Percentiles rank a stretch among this genome's conserved stretches.
Conservation (phyloP, 2,329 filamentous ascomycete genomes). For the Chaetomiaceae sp. region DNA sequence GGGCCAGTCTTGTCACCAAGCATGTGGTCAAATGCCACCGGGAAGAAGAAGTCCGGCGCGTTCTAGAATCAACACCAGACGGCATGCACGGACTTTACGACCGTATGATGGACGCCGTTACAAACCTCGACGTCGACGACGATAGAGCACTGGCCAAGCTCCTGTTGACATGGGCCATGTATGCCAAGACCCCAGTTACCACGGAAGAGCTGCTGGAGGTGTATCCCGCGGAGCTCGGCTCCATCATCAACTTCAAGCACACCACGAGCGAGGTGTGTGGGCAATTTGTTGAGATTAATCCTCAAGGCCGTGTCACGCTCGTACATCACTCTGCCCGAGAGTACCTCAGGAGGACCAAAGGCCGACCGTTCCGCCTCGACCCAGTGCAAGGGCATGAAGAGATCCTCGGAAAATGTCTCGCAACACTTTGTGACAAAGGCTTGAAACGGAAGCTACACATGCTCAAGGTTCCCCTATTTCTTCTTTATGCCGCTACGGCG, state of each 20-base stretch:
- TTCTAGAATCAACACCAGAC: conserved; percentile 16
- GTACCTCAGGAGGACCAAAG: conserved; percentile 10
- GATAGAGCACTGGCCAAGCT: conserved; percentile 12
- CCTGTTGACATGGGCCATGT: conserved; percentile 21
- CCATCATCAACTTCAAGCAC: conserved; percentile 19
- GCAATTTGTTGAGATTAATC: conserved; percentile 18
- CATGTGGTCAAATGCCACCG: conserved; percentile 18
- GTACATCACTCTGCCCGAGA: conserved; percentile 19
- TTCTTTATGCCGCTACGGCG: conserved; percentile 20
- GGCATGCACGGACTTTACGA: conserved; percentile 21
- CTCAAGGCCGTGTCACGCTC: conserved; percentile 13
- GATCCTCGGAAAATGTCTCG: conserved; percentile 17
- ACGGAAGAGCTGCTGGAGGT: conserved; percentile 17
- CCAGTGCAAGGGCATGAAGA: conserved; percentile 11
- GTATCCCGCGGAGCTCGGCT: conserved; percentile 4
- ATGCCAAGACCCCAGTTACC: conserved; percentile 15
- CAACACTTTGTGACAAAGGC: conserved; percentile 13
- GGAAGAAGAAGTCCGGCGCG: conserved; percentile 15
- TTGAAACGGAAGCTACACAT: conserved; percentile 15
- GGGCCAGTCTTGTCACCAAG: conserved; percentile 18
- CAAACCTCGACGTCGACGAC: conserved; percentile 5
- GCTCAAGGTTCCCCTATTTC: conserved; percentile 9
- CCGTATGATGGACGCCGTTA: conserved; percentile 18
- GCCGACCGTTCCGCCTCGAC: conserved; percentile 10
- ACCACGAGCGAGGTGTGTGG: conserved; percentile 19